Base-by-base conservation (phyloP, 768 basidiomycete genomes). In the Macrolepiota dolichaula region DNA sequence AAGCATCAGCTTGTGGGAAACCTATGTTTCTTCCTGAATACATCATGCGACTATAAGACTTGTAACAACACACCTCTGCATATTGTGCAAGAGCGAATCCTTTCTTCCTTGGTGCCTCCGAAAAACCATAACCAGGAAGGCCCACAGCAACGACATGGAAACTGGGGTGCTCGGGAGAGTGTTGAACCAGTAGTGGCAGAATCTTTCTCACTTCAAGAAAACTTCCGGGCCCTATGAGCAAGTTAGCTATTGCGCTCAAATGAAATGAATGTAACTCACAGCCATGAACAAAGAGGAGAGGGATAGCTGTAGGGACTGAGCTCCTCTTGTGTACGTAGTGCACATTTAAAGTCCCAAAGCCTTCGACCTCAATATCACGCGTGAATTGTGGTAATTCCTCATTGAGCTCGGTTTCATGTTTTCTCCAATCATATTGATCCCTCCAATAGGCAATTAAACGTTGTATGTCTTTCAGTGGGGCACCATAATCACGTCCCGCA, bases 61-160 rank as follows among this genome's bases (percentile, higher is more conserved):
- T 27, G 12, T 56, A 24, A 15, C 17, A 29, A 58, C 63, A 12
- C 47, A 81, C 86, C 72, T 88, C 83, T 1, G 85, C 85, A 51
- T 79, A 84, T 58, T 87, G 83, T 1, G 67, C 37, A 1, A 71
- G 29, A 2, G 61, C 64, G 57, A 87, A 86, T 1, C 83, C 85
- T 64, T 74, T 75, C 65, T 80, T 83, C 44, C 66, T 76, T 3
- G 83, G 79, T 1, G 77, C 82, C 12, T 83, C 76, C 0, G 86
- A 87, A 68, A 87, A 88, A 0, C 85, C 87, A 70, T 70, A 88
- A 0, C 84, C 85, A 12, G 87, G 87, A 1, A 88, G 64, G 64
- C 85, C 82, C 6, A 81, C 63, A 0, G 81, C 83, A 0, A 89
- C 85, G 22, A 88, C 84, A 61, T 88, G 87, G 65, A 87, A 87